Evolutionary conservation across 257 asterid species (phyloP).

Genomic region (Prunella vulgaris): DNA sequence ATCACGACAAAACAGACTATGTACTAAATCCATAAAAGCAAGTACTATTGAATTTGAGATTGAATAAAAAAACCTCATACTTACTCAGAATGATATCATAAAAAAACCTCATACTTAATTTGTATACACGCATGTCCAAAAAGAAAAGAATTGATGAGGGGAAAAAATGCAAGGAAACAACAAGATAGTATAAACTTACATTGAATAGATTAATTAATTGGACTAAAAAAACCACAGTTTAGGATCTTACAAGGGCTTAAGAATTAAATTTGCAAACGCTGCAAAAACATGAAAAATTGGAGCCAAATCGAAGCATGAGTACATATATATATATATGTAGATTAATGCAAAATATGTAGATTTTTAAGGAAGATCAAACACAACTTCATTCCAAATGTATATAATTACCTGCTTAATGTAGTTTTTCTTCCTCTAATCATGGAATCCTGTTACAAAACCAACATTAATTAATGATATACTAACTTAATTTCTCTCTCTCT

Average conservation of each 20-base stretch:
- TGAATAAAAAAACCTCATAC: not conserved
- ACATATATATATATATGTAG: not conserved
- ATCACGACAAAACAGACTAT: not conserved
- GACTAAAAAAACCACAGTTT: not conserved
- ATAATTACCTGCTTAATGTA: constrained; percentile 15
- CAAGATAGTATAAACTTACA: not conserved
- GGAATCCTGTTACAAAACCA: constrained; percentile 7
- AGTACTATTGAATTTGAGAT: not conserved
- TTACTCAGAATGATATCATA: not conserved
- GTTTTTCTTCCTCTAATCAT: constrained; percentile 11
- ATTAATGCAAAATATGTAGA: no score
- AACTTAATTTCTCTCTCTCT: no score
- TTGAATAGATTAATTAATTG: not conserved
- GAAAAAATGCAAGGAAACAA: not conserved
- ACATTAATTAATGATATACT: not conserved
- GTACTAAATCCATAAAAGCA: not conserved
- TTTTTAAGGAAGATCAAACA: not conserved
- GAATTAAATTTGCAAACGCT: constrained; percentile 16
- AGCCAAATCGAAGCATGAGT: not conserved
- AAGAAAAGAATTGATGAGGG: not conserved
- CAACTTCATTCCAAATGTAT: constrained; percentile 10
- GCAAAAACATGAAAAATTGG: constrained; percentile 4
- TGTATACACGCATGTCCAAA: not conserved
- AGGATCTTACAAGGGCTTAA: constrained; percentile 11
- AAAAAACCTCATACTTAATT: not conserved